Conservation (phyloP, 108 stramenopile species). For the Aurantiochytrium sp. region DNA sequence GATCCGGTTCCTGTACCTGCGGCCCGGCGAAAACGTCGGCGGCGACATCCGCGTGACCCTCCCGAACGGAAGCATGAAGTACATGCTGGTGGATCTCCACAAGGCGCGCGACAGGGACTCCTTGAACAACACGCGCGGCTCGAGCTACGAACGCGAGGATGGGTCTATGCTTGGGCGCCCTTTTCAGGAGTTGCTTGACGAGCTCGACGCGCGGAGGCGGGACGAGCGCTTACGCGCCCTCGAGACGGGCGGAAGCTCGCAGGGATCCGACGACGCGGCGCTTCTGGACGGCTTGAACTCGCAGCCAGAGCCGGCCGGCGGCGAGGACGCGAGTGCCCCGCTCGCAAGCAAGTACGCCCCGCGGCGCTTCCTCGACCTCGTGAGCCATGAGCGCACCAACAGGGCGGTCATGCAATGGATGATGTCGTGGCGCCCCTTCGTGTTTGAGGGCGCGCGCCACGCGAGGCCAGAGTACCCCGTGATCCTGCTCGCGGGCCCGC, state of each 20-base stretch:
- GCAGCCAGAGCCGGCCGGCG: not conserved
- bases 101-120: not conserved
- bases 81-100: not conserved
- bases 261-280: not conserved
- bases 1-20: not conserved
- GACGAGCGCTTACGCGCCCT: not conserved
- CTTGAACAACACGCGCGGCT: not conserved
- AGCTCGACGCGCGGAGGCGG: not conserved
- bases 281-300: not conserved
- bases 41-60: not conserved
- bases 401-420: slow-evolving; percentile 81
- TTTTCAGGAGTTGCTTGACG: not conserved
- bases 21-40: not conserved
- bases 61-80: not conserved
- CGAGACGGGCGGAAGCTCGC: too few species aligned
- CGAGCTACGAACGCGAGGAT: not conserved
- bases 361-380: slow-evolving; percentile 70
- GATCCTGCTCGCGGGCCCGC: slow-evolving; percentile 81
- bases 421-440: slow-evolving; percentile 85
- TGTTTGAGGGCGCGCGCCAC: slow-evolving; percentile 70
- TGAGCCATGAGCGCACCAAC: slow-evolving; percentile 87
- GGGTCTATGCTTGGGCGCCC: not conserved
- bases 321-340: not conserved
- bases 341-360: slow-evolving; percentile 70
- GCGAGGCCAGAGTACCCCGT: slow-evolving; percentile 63